Conservation (phyloP, 2,329 filamentous ascomycete species). For the Phialocephala subalpina region DNA sequence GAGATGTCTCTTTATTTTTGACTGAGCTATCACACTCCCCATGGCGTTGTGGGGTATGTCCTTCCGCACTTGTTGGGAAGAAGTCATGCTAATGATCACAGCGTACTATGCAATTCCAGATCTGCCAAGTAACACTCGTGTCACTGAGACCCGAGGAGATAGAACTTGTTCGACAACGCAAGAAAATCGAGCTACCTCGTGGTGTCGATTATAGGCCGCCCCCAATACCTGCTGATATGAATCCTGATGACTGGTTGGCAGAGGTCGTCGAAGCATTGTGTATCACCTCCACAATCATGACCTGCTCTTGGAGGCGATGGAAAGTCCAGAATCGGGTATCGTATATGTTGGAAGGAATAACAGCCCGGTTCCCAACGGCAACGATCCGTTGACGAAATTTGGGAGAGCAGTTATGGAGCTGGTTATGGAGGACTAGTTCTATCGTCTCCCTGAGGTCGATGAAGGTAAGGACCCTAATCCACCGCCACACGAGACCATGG, state of each 20-base stretch:
- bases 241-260: not conserved
- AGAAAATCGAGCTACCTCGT: not conserved
- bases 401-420: slow-evolving; percentile 32
- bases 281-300: slow-evolving; percentile 33
- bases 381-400: slow-evolving; percentile 30
- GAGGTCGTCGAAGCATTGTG: slow-evolving; percentile 22
- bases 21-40: slow-evolving; percentile 40
- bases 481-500: not conserved
- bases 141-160: slow-evolving; percentile 28
- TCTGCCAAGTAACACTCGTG: slow-evolving; percentile 33
- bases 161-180: slow-evolving; percentile 19
- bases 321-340: slow-evolving; percentile 30
- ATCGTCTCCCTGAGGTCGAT: slow-evolving; percentile 22
- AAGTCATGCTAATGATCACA: not conserved
- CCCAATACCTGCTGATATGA: not conserved
- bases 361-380: slow-evolving; percentile 29
- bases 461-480: slow-evolving; percentile 18
- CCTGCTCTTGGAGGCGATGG: slow-evolving; percentile 36
- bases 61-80: not conserved
- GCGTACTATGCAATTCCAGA: slow-evolving; percentile 20
- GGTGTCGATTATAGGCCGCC: not conserved
- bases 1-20: slow-evolving; percentile 53
- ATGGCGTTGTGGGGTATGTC: slow-evolving; percentile 41
- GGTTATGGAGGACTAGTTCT: slow-evolving; percentile 32
- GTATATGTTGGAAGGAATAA: slow-evolving; percentile 26